Evolutionary conservation across 192 early-diverging fungal species (phyloP).

Genomic region (Mortierella alpina): DNA sequence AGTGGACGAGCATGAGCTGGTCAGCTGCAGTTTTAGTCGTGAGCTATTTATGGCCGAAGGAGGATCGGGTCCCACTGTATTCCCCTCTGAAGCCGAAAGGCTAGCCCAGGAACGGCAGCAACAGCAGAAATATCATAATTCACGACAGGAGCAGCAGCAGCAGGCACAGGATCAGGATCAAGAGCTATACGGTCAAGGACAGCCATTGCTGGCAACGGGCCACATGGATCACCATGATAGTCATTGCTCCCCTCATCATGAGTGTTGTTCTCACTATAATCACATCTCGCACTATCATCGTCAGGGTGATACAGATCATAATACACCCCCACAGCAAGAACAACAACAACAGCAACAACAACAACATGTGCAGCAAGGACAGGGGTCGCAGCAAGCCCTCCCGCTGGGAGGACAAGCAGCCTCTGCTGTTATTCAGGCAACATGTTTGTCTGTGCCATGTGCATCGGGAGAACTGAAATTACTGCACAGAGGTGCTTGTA

Average conservation of each 20-base stretch:
- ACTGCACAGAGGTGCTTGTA: neutral
- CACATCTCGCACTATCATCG: too few relatives aligned
- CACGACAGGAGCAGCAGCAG: neutral
- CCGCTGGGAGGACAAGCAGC: neutral
- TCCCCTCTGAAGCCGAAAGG: neutral
- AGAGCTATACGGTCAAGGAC: neutral
- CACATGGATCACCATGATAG: too few relatives aligned
- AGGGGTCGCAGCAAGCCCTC: neutral
- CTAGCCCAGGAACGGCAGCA: neutral
- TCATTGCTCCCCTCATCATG: too few relatives aligned
- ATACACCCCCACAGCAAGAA: too few relatives aligned
- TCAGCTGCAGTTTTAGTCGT: slow-evolving; percentile 18
- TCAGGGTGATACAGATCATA: too few relatives aligned
- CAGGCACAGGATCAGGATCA: neutral
- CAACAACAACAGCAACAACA: neutral
- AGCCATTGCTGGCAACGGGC: too few relatives aligned
- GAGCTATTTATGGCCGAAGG: too few relatives aligned
- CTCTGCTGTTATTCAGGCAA: slow-evolving; percentile 11
- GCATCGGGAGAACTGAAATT: neutral
- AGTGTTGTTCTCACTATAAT: too few relatives aligned
- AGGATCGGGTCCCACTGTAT: neutral
- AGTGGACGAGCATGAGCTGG: slow-evolving; percentile 20
- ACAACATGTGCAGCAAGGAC: neutral
- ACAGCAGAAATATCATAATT: neutral
- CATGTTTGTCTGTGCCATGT: slow-evolving; percentile 22